Conservation (phyloP, 805 yeast species). For the Wickerhamomyces alni region DNA sequence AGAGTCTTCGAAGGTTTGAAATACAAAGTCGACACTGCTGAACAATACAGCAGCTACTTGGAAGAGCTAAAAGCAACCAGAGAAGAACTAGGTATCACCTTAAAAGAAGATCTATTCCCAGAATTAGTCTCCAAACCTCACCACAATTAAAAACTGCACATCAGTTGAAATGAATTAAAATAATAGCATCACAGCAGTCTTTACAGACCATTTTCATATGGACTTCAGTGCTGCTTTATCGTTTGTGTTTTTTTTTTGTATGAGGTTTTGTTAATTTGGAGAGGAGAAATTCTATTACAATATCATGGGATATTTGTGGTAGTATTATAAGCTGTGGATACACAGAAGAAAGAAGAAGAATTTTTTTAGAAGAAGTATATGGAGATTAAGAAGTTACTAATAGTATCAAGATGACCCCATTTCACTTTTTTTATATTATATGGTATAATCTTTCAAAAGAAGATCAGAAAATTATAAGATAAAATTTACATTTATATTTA, state of each 20-base stretch:
- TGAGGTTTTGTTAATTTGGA: too few species aligned
- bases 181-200: background rate
- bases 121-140: slow-evolving; percentile 22
- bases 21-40: slow-evolving; percentile 91
- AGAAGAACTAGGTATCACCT: slow-evolving; percentile 86
- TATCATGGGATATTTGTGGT: too few species aligned
- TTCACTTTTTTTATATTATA: background rate
- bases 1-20: slow-evolving; percentile 97
- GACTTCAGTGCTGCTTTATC: too few species aligned
- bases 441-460: background rate
- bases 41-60: slow-evolving; percentile 92
- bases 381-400: too few species aligned
- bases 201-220: too few species aligned
- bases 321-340: too few species aligned
- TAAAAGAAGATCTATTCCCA: slow-evolving; percentile 82
- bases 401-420: too few species aligned
- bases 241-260: too few species aligned
- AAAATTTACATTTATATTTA: slow-evolving; percentile 2
- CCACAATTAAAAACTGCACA: slow-evolving; percentile 12
- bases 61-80: slow-evolving; percentile 90
- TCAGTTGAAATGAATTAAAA: background rate
- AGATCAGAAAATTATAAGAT: background rate
- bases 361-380: too few species aligned
- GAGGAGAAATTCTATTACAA: too few species aligned
- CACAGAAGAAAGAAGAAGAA: too few species aligned